phyloP scores from a whole-genome alignment of 768 basidiomycete species.

The Lanmaoa rubissima region DNA sequence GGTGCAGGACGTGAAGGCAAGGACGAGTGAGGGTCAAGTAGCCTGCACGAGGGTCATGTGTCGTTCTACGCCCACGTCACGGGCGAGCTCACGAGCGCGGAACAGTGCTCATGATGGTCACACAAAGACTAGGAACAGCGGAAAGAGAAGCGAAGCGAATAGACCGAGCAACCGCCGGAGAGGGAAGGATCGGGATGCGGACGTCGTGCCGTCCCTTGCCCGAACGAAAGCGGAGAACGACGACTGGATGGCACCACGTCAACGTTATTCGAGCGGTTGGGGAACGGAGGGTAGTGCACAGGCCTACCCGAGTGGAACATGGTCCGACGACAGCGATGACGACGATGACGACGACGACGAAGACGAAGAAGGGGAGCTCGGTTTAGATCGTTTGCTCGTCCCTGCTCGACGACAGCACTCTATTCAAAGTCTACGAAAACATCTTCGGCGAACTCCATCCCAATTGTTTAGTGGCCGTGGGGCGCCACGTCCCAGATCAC shows the following conservation, averaged over 20 bases:
- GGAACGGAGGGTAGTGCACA: slow-evolving; percentile 24
- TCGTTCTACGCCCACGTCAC: slow-evolving; percentile 66
- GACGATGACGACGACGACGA: slow-evolving; percentile 39
- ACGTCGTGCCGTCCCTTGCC: slow-evolving; percentile 59
- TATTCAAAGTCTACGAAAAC: slow-evolving; percentile 67
- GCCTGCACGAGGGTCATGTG: slow-evolving; percentile 60
- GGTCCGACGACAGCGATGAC: slow-evolving; percentile 24
- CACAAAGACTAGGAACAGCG: slow-evolving; percentile 10
- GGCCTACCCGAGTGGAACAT: slow-evolving; percentile 13
- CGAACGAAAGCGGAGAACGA: slow-evolving; percentile 61
- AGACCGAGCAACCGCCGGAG: slow-evolving; percentile 21
- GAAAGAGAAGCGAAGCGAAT: slow-evolving; percentile 26
- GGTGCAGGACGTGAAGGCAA: slow-evolving; percentile 32
- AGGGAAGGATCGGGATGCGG: slow-evolving; percentile 31
- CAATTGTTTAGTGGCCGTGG: slow-evolving; percentile 13
- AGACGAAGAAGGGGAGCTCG: slow-evolving; percentile 57
- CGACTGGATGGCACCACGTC: slow-evolving; percentile 41
- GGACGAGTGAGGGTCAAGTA: slow-evolving; percentile 36
- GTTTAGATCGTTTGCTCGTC: slow-evolving; percentile 64
- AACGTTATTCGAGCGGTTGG: slow-evolving; percentile 35
- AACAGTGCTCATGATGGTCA: slow-evolving; percentile 23
- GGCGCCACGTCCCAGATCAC: slow-evolving; percentile 10
- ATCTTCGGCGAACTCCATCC: slow-evolving; percentile 40
- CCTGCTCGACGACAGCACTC: slow-evolving; percentile 72
- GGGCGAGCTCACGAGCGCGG: slow-evolving; percentile 47